Percentiles rank a stretch among this genome's conserved stretches.
Evolutionary conservation across 495 filamentous ascomycete species (phyloP).

Genomic region (Peziza echinospora): DNA sequence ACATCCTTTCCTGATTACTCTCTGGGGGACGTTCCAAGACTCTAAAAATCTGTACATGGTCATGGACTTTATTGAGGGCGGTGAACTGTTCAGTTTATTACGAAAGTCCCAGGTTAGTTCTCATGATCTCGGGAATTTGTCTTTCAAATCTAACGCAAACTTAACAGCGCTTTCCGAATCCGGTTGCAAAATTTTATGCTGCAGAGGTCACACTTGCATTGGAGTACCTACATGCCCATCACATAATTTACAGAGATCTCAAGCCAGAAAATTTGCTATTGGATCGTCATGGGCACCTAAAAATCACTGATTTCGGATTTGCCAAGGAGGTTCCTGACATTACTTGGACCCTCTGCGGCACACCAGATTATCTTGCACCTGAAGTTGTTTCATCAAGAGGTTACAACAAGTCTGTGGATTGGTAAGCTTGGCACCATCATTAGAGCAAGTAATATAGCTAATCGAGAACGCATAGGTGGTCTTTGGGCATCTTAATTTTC

Average conservation of each 20-base stretch:
- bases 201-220: constrained; percentile 89
- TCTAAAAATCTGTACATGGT: constrained; percentile 95
- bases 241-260: constrained; percentile 94
- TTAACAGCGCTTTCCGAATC: constrained; percentile 86
- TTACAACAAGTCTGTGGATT: constrained; percentile 98
- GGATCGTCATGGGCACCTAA: constrained; percentile 88
- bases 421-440: no score
- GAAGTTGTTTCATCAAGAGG: constrained; percentile 95
- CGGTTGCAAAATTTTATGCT: constrained; percentile 96
- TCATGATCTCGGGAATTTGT: background rate
- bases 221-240: constrained; percentile 82
- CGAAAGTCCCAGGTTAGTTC: constrained; percentile 78
- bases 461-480: no score
- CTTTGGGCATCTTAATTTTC: constrained; percentile 90
- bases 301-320: constrained; percentile 98
- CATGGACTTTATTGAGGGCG: constrained; percentile 99
- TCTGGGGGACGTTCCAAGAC: constrained; percentile 98
- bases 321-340: constrained; percentile 97
- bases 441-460: background rate
- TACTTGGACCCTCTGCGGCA: constrained; percentile 96
- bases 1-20: constrained; percentile 87
- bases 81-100: constrained; percentile 85
- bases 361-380: constrained; percentile 92
- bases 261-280: constrained; percentile 93
- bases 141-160: no score